Percentiles rank a stretch among this genome's conserved stretches.
These are phyloP conservation scores for Picochlorum costavermella DNA, from an alignment of 139 green algal genomes.

Conservation along the genomic window DNA sequence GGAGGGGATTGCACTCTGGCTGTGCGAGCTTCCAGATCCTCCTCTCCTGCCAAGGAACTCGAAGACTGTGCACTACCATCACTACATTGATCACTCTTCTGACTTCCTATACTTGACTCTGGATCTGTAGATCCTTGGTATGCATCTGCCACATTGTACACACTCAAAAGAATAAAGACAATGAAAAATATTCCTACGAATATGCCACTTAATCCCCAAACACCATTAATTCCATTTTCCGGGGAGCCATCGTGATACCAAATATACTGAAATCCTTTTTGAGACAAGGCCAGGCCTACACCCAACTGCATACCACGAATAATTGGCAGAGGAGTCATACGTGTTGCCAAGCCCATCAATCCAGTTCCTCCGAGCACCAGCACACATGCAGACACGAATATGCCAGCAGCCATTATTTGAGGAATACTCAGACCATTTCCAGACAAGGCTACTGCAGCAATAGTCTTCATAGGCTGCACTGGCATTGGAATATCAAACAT, in stretches of 20 bases:
- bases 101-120: too few species aligned
- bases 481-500: constrained; percentile 53
- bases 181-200: constrained; percentile 38
- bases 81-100: too few species aligned
- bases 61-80: too few species aligned
- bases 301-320: constrained; percentile 57
- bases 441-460: constrained; percentile 60
- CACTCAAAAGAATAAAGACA: constrained; percentile 29
- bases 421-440: constrained; percentile 35
- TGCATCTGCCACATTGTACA: too few species aligned
- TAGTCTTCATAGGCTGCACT: constrained; percentile 81
- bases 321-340: constrained; percentile 12
- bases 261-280: constrained; percentile 35
- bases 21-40: too few species aligned
- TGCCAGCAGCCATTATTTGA: constrained; percentile 50
- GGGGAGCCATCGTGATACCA: constrained; percentile 12
- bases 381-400: constrained; percentile 48
- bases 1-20: too few species aligned
- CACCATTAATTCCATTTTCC: not conserved
- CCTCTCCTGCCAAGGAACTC: too few species aligned
- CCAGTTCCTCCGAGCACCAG: constrained; percentile 47
- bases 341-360: constrained; percentile 41
- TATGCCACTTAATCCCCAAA: constrained; percentile 38
- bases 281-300: constrained; percentile 58
- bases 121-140: too few species aligned